Evolutionary conservation across 139 green algal species (phyloP).

Genomic region (Chlorella sp.): DNA sequence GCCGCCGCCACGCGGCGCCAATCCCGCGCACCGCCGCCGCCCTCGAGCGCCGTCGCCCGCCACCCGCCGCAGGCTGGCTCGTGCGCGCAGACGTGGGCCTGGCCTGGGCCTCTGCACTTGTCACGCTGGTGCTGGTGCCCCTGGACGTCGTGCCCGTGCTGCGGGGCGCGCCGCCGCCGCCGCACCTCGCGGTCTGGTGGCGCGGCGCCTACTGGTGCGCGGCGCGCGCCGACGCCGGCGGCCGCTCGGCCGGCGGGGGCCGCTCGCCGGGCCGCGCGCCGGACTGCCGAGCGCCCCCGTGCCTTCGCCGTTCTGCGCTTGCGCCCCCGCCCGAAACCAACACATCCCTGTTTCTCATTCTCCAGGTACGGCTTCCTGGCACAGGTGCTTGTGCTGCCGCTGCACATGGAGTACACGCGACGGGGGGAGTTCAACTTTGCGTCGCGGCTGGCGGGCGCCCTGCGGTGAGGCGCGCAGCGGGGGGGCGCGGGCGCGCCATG

Average conservation of each 20-base stretch:
- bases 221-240: not conserved
- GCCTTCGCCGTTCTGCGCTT: not conserved
- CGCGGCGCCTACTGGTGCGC: constrained; percentile 50
- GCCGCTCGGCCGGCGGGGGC: not conserved
- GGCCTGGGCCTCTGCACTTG: constrained; percentile 59
- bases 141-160: constrained; percentile 45
- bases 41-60: not conserved
- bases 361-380: constrained; percentile 50
- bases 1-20: no score
- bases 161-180: not conserved
- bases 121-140: constrained; percentile 56
- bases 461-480: no score
- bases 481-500: no score
- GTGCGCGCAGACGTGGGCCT: constrained; percentile 56
- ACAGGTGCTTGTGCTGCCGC: constrained; percentile 54
- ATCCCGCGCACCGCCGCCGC: not conserved
- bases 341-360: not conserved
- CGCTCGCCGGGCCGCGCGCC: not conserved
- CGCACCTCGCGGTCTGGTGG: constrained; percentile 51
- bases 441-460: no score
- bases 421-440: constrained; percentile 49
- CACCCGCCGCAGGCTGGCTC: constrained; percentile 18
- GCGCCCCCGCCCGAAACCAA: not conserved
- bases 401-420: constrained; percentile 50
- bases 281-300: not conserved